phyloP scores from a whole-genome alignment of 2,329 filamentous ascomycete species.

The Exophiala oligosperma region DNA sequence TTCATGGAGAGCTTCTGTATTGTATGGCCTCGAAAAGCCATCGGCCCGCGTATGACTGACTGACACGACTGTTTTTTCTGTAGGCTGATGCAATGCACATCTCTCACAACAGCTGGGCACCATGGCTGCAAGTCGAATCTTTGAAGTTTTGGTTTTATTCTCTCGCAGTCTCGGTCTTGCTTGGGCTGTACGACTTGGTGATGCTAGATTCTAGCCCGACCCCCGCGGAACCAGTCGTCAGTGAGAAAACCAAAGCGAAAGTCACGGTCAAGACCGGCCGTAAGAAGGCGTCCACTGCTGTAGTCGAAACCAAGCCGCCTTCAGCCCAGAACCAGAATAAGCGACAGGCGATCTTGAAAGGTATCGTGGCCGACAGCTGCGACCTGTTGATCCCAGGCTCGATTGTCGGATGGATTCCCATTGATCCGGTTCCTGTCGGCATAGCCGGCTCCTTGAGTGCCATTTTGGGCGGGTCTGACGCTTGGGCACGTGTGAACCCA shows the following conservation, averaged over 20 bases:
- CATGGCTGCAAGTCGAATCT: constrained; percentile 57
- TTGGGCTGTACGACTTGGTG: constrained; percentile 44
- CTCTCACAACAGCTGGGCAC: constrained; percentile 44
- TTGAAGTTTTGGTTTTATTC: constrained; percentile 71
- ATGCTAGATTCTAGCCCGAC: neutral
- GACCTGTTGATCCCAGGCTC: constrained; percentile 64
- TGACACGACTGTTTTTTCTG: constrained; percentile 23
- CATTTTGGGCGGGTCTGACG: constrained; percentile 52
- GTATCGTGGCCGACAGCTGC: constrained; percentile 57
- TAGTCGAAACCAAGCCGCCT: neutral
- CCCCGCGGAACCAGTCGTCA: neutral
- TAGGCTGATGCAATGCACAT: constrained; percentile 55
- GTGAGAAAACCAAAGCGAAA: neutral
- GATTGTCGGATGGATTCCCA: constrained; percentile 61
- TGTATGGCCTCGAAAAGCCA: constrained; percentile 41
- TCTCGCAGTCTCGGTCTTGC: constrained; percentile 53
- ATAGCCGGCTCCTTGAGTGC: constrained; percentile 63
- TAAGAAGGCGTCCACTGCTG: neutral
- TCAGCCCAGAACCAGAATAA: neutral
- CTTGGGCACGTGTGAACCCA: constrained; percentile 16
- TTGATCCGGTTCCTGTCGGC: constrained; percentile 55
- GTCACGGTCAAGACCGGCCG: neutral
- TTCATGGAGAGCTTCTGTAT: constrained; percentile 66
- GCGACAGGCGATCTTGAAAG: constrained; percentile 35
- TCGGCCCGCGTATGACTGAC: constrained; percentile 41